Percentiles rank a stretch among this genome's conserved stretches.
These are phyloP conservation scores for Candida insectorum DNA, from an alignment of 805 yeast genomes.

Conservation along the genomic window DNA sequence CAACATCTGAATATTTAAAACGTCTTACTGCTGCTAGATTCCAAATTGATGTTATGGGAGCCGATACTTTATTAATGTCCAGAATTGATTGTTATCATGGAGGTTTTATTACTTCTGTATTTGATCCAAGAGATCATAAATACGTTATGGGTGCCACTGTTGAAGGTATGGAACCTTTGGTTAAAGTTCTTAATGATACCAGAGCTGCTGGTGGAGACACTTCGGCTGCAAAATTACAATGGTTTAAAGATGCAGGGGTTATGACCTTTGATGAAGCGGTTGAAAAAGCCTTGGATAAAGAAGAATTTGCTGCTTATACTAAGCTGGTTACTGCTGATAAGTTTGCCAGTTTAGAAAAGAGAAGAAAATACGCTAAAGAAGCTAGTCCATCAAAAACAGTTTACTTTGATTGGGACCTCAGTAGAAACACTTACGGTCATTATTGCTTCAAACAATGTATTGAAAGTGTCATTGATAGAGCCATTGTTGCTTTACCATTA, in stretches of 20 bases:
- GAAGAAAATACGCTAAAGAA: slow-evolving; percentile 7
- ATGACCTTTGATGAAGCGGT: slow-evolving; percentile 12
- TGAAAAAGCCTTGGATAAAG: slow-evolving; percentile 2
- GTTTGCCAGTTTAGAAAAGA: slow-evolving; percentile 6
- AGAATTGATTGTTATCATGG: slow-evolving; percentile 12
- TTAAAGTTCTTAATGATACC: slow-evolving; percentile 7
- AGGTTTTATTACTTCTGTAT: slow-evolving; percentile 11
- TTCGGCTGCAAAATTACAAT: slow-evolving; percentile 8
- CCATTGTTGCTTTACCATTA: slow-evolving; percentile 12
- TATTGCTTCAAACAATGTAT: slow-evolving; percentile 11
- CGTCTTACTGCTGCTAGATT: slow-evolving; percentile 12
- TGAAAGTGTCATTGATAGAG: slow-evolving; percentile 12
- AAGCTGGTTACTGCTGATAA: slow-evolving; percentile 3
- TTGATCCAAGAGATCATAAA: slow-evolving; percentile 11
- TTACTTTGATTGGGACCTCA: slow-evolving; percentile 11
- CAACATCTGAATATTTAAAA: slow-evolving; percentile 12
- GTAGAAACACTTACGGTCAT: slow-evolving; percentile 12
- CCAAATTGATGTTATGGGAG: slow-evolving; percentile 13
- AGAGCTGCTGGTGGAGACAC: slow-evolving; percentile 4
- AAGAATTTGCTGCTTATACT: slow-evolving; percentile 5
- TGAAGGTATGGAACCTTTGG: slow-evolving; percentile 10
- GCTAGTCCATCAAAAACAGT: slow-evolving; percentile 5
- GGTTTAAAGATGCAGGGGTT: slow-evolving; percentile 10
- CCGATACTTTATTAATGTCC: slow-evolving; percentile 12
- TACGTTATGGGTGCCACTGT: slow-evolving; percentile 12